Evolutionary conservation across 805 yeast genomes (phyloP).

Genomic region (Debaryomyces prosopidis): DNA sequence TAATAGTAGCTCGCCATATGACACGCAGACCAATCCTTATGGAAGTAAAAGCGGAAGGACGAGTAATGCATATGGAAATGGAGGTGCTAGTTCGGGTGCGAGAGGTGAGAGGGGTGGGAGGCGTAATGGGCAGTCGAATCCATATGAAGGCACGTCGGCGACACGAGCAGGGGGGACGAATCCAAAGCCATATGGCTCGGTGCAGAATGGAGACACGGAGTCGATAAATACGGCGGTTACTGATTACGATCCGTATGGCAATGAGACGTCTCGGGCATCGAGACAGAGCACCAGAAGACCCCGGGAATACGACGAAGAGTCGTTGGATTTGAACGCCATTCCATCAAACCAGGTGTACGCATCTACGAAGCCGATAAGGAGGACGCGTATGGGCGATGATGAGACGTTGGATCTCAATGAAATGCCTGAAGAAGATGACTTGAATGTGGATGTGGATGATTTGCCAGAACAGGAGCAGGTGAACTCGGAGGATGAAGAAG

Average conservation of each 20-base stretch:
- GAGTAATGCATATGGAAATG: constrained; percentile 10
- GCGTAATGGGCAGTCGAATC: not conserved
- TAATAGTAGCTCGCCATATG: constrained; percentile 8
- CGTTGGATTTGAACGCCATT: constrained; percentile 36
- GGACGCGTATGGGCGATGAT: constrained; percentile 16
- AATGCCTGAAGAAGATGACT: constrained; percentile 36
- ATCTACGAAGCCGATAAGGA: constrained; percentile 21
- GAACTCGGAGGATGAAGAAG: constrained; percentile 79
- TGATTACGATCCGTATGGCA: constrained; percentile 1
- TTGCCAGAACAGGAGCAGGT: constrained; percentile 39
- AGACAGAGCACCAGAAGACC: constrained; percentile 5
- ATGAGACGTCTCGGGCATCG: constrained; percentile 2
- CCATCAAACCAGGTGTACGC: constrained; percentile 30
- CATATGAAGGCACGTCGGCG: constrained; percentile 5
- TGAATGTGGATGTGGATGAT: constrained; percentile 39
- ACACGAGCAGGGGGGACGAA: not conserved
- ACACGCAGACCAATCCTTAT: not conserved
- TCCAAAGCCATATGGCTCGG: constrained; percentile 12
- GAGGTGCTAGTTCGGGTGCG: not conserved
- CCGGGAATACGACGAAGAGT: constrained; percentile 26
- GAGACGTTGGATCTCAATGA: constrained; percentile 34
- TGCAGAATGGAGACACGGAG: constrained; percentile 1
- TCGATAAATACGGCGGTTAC: not conserved
- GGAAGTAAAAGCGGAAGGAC: not conserved
- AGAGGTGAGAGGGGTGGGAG: not conserved